Percentiles rank a stretch among this genome's conserved stretches.
Conservation (phyloP, 2,329 filamentous ascomycete species). For the Microdochium paspali region DNA sequence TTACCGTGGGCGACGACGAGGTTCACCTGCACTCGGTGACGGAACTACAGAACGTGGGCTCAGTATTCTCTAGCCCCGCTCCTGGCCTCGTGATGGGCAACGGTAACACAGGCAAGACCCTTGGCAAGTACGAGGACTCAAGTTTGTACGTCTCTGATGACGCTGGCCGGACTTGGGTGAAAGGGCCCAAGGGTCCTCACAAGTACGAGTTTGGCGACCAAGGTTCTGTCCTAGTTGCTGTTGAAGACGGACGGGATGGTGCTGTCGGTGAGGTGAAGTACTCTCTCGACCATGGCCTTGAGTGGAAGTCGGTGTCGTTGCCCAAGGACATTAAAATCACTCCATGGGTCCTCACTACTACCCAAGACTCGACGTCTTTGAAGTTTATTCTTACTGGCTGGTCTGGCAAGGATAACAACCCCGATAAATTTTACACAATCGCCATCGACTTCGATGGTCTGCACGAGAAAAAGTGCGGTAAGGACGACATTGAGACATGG, state of each 20-base stretch:
- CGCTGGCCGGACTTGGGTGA: conserved; percentile 76
- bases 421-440: conserved; percentile 50
- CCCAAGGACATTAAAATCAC: conserved; percentile 57
- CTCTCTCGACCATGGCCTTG: conserved; percentile 82
- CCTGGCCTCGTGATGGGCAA: conserved; percentile 91
- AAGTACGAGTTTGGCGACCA: conserved; percentile 96
- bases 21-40: conserved; percentile 93
- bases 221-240: conserved; percentile 77
- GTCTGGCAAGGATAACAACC: conserved; percentile 38
- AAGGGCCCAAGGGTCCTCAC: conserved; percentile 69
- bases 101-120: conserved; percentile 73
- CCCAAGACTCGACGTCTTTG: conserved; percentile 82
- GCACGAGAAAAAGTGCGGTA: conserved; percentile 68
- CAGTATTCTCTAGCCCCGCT: conserved; percentile 87
- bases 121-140: conserved; percentile 63
- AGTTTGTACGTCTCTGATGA: conserved; percentile 85
- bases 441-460: conserved; percentile 77
- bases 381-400: conserved; percentile 75
- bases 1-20: conserved; percentile 57
- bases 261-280: conserved; percentile 54
- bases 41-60: conserved; percentile 69
- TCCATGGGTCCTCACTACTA: conserved; percentile 72
- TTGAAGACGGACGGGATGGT: conserved; percentile 62
- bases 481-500: conserved; percentile 81
- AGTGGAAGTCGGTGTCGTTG: conserved; percentile 67